Evolutionary conservation across 1,284 basidiomycete species (phyloP).

Genomic region (Pseudozyma sp.): DNA sequence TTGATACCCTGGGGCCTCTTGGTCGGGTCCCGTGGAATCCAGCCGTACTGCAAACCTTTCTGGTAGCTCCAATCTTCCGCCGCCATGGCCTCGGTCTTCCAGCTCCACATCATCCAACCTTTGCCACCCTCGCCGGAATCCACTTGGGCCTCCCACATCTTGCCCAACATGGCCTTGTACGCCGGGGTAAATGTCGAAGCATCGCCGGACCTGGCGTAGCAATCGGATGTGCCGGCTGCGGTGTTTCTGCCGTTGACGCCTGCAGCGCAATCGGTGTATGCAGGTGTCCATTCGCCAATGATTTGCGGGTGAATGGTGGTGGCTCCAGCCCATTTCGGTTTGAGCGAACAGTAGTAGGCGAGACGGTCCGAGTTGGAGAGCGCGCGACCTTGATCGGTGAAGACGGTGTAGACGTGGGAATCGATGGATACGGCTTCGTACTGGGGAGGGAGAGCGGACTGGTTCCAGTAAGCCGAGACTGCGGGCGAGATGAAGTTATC

Average conservation of each 20-base stretch:
- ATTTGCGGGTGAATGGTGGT: conserved; percentile 59
- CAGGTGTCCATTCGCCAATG: conserved; percentile 70
- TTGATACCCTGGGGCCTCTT: conserved; percentile 34
- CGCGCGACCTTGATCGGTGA: conserved; percentile 41
- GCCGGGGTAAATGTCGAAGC: conserved; percentile 78
- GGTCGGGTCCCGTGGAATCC: conserved; percentile 58
- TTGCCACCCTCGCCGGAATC: conserved; percentile 69
- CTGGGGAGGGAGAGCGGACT: conserved; percentile 75
- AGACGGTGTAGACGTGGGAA: conserved; percentile 67
- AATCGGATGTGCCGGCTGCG: conserved; percentile 74
- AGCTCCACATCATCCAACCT: conserved; percentile 87
- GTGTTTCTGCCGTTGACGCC: conserved; percentile 76
- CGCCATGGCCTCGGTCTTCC: conserved; percentile 74
- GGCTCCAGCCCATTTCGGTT: conserved; percentile 48
- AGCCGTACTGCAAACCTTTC: conserved; percentile 63
- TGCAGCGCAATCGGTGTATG: conserved; percentile 84
- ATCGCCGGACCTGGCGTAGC: conserved; percentile 78
- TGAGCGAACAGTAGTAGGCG: conserved; percentile 56
- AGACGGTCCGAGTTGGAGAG: conserved; percentile 53
- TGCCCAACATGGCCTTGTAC: conserved; percentile 85
- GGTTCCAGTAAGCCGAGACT: conserved; percentile 74
- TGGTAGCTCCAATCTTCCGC: conserved; percentile 68
- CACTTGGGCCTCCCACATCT: conserved; percentile 85
- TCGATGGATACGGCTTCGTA: conserved; percentile 81
- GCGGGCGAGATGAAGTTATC: conserved; percentile 85